Conservation (phyloP, 345 rosid genomes). For the Salix caprea region DNA sequence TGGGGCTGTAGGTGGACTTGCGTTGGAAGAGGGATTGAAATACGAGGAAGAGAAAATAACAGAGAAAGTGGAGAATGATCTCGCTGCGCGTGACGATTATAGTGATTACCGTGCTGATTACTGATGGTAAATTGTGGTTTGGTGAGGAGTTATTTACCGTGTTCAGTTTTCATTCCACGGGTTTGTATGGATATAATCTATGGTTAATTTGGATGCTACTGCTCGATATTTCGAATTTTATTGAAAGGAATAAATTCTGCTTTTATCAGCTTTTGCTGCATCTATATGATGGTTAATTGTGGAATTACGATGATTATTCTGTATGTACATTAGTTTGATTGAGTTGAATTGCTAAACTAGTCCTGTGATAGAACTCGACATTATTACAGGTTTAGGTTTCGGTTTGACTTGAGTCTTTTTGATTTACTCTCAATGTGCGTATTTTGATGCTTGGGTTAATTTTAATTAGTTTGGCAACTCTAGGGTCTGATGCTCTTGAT, state of each 20-base stretch:
- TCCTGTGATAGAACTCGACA: background rate
- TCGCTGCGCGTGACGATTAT: conserved; percentile 20
- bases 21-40: conserved; percentile 34
- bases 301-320: background rate
- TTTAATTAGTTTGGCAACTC: background rate
- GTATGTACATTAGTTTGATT: background rate
- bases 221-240: background rate
- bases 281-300: background rate
- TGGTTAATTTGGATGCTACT: background rate
- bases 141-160: background rate
- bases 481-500: background rate
- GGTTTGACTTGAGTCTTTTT: background rate
- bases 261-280: background rate
- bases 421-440: background rate
- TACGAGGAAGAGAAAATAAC: conserved; percentile 34
- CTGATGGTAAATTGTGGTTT: conserved; percentile 2
- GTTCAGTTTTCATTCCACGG: background rate
- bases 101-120: conserved; percentile 20
- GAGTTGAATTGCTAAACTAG: background rate
- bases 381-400: background rate
- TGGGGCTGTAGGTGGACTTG: conserved; percentile 32
- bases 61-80: conserved; percentile 21
- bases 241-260: conserved; percentile 1
- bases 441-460: background rate
- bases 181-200: background rate